Evolutionary conservation across 192 early-diverging fungal species (phyloP).

Genomic region (Coemansia biformis): DNA sequence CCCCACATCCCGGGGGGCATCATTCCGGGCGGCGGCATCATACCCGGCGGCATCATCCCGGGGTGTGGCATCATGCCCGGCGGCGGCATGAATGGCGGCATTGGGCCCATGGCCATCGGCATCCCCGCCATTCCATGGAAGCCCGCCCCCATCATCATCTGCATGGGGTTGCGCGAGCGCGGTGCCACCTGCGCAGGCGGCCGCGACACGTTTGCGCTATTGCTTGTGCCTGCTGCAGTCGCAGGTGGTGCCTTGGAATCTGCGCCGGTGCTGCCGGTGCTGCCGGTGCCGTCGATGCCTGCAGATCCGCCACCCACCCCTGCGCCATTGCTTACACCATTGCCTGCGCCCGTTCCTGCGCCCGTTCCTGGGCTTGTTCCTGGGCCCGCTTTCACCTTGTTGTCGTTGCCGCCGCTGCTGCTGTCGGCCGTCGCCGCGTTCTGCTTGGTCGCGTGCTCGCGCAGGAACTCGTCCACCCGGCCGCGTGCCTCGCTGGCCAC

Average conservation of each 20-base stretch:
- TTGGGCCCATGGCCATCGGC: slow-evolving; percentile 31
- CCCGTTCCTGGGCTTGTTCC: too few species aligned
- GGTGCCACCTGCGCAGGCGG: slow-evolving; percentile 29
- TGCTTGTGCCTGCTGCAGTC: not conserved
- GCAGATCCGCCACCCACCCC: too few species aligned
- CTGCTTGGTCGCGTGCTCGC: slow-evolving; percentile 31
- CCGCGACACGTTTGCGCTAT: slow-evolving; percentile 5
- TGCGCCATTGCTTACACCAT: not conserved
- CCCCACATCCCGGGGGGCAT: not conserved
- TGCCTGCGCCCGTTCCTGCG: not conserved
- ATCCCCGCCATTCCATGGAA: slow-evolving; percentile 28
- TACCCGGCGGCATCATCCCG: slow-evolving; percentile 10
- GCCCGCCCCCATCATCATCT: slow-evolving; percentile 25
- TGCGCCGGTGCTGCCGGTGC: too few species aligned
- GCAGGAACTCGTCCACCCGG: slow-evolving; percentile 44
- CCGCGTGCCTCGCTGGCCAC: slow-evolving; percentile 30
- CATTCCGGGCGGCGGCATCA: slow-evolving; percentile 5
- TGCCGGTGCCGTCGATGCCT: too few species aligned
- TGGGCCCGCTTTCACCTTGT: not conserved
- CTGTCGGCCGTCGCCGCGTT: slow-evolving; percentile 1
- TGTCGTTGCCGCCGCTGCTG: not conserved
- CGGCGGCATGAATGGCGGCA: slow-evolving; percentile 31
- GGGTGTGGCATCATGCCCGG: slow-evolving; percentile 7
- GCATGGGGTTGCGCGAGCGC: slow-evolving; percentile 22
- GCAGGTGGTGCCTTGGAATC: too few species aligned